These are phyloP conservation scores for Botryotinia narcissicola DNA, from an alignment of 2,329 filamentous ascomycete species.

Conservation along the genomic window DNA sequence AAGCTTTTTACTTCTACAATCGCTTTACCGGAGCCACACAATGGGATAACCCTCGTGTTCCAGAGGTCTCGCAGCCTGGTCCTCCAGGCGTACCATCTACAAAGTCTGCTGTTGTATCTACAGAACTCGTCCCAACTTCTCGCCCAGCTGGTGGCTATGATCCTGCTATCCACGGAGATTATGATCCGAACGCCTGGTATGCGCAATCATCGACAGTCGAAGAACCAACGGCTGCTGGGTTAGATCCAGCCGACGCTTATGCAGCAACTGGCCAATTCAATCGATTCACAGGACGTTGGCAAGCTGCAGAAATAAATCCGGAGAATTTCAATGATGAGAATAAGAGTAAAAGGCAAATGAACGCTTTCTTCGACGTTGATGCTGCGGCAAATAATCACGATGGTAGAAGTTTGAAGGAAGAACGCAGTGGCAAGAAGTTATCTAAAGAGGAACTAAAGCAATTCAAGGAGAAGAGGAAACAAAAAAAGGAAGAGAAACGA, in stretches of 20 bases:
- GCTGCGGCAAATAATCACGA: constrained; percentile 88
- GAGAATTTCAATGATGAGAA: constrained; percentile 83
- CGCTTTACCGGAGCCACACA: constrained; percentile 71
- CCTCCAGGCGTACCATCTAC: constrained; percentile 36
- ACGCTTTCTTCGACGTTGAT: constrained; percentile 93
- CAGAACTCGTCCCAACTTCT: constrained; percentile 34
- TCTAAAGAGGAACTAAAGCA: constrained; percentile 83
- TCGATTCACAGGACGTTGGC: constrained; percentile 82
- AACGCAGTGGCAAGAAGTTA: constrained; percentile 80
- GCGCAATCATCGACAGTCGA: constrained; percentile 57
- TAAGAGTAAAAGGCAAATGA: constrained; percentile 85
- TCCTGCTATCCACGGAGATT: constrained; percentile 92
- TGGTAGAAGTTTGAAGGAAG: constrained; percentile 85
- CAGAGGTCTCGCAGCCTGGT: constrained; percentile 40
- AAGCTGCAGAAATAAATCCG: constrained; percentile 62
- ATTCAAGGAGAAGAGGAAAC: constrained; percentile 85
- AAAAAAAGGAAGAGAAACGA: constrained; percentile 91
- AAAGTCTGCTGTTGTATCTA: constrained; percentile 31
- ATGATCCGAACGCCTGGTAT: constrained; percentile 95
- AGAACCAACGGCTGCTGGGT: constrained; percentile 37
- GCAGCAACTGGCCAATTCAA: constrained; percentile 78
- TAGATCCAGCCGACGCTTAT: constrained; percentile 54
- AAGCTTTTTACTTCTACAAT: constrained; percentile 83
- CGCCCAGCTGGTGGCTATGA: constrained; percentile 76
- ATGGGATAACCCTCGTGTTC: constrained; percentile 83